These are phyloP conservation scores for Magnolia officinalis DNA, from an alignment of 164 flowering plant species.

Conservation along the genomic window DNA sequence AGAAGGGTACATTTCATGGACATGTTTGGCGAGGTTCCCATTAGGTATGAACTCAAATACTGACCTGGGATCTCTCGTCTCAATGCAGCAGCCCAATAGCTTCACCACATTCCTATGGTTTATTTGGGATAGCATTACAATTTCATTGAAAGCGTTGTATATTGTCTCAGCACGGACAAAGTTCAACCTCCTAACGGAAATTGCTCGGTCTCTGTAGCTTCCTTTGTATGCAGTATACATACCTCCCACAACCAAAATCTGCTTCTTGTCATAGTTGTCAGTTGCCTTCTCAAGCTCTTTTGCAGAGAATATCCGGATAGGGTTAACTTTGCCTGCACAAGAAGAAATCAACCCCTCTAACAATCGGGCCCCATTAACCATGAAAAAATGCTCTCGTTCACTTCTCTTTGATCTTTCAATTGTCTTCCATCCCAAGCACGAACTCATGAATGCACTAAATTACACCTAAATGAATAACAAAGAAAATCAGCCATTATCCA, in stretches of 20 bases:
- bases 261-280: background rate
- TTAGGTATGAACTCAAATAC: constrained; percentile 12
- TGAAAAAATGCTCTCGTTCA: background rate
- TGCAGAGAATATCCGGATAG: constrained; percentile 10
- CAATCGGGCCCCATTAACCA: constrained; percentile 7
- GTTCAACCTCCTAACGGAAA: background rate
- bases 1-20: background rate
- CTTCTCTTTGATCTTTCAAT: background rate
- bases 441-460: background rate
- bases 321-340: constrained; percentile 6
- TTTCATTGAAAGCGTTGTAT: background rate
- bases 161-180: background rate
- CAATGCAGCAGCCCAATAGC: constrained; percentile 20
- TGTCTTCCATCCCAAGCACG: no score
- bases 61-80: constrained; percentile 9
- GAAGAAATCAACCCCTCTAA: constrained; percentile 9
- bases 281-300: constrained; percentile 14
- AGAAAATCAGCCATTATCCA: background rate
- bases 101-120: constrained; percentile 17
- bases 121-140: constrained; percentile 7
- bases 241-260: background rate
- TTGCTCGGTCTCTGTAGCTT: background rate
- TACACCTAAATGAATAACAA: background rate
- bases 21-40: constrained; percentile 1
- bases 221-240: constrained; percentile 4